Base-by-base conservation (phyloP, 2,329 filamentous ascomycete genomes). In the Colletotrichum tabaci region DNA sequence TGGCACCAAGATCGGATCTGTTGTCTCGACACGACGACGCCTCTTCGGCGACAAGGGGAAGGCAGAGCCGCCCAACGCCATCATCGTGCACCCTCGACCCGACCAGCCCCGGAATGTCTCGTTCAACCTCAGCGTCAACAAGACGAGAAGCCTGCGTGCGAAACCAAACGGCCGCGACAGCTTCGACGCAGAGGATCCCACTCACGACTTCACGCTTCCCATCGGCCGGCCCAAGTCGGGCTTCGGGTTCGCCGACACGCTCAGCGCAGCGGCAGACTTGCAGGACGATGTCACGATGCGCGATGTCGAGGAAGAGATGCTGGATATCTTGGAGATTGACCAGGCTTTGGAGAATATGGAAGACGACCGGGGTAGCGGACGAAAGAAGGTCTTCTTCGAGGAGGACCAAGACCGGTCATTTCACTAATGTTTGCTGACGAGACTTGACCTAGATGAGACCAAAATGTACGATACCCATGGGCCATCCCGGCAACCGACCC, bases 281-380 rank as follows among this genome's bases (percentile, higher is more conserved):
- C 82, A 82, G 26, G 84, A 86, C 44, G 86, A 88, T 61, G 82
- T 85, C n/a, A 84, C 82, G 26, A 81, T 83, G 35, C 82, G 89
- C 42, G 85, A 90, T 67, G 83, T 90, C 15, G 89, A 91, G 76
- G 84, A 85, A 40, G 89, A 91, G 79, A 87, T 91, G 84, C 82
- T 92, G 74, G 89, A 91, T 77, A 89, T 92, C 55, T 88, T 91
- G 85, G 89, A 90, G 74, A 90, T 92, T 76, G 90, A 92, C 74
- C 86, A 88, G 70, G 87, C 86, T 60, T 79, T 92, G 63, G 85
- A 89, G 58, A 83, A 81, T 61, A 83, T 92, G 87, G 86, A 90
- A 66, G 82, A 79, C 49, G 83, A 84, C 44, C 81, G 85, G 56
- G 83, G 83, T 44, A 82, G 81, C 66, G 86, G 85, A 57, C 83